Evolutionary conservation across 2,329 filamentous ascomycete genomes (phyloP), one percentile per base, ranked within the genome.

Genomic region (Lasiodiplodia hormozganensis): DNA sequence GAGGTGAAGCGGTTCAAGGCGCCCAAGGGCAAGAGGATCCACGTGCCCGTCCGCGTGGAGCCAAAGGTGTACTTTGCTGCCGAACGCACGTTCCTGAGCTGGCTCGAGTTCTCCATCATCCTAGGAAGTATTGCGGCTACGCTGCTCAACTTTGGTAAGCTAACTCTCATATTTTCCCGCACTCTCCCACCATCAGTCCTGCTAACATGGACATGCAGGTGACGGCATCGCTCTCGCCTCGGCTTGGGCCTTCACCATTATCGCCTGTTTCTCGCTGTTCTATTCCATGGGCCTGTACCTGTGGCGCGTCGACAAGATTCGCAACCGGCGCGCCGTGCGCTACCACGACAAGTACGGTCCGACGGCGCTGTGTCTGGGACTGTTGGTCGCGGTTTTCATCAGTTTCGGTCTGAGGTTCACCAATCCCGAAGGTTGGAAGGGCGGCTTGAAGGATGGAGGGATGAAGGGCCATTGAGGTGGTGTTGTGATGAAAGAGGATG

Each of bases 31-130:
- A 95, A 94, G 88, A 82, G 79, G 79, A 98, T 99, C 69, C 95
- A 98, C 75, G 96, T 99, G 28, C 95, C 95, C 16, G 91, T 98
- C 67, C 90, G 96, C 60, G 94, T 99, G 40, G 96, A 99, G 80
- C 96, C 96, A 40, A 99, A 99, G 82, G 96, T 99, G 62, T 97
- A 94, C 80, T 97, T 99, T 77, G 96, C 96, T 25, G 94, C 94
- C 0, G 96, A 99, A 81, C 89, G 96, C 72, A 99, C 96, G 0
- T 99, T 97, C 82, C 86, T 99, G 68, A 92, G 93, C 71, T 99
- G 96, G 92, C 91, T 99, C 74, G 95, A 99, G 80, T 98, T 97
- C 81, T 95, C 92, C 62, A 97, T 98, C 76, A 94, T 97, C 77
- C 90, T 99, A 66, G 93, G 93, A 51, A 76, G 74, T 65, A 81